phyloP scores from a whole-genome alignment of 108 stramenopile species.

The Cyclostephanos tholiformis region DNA sequence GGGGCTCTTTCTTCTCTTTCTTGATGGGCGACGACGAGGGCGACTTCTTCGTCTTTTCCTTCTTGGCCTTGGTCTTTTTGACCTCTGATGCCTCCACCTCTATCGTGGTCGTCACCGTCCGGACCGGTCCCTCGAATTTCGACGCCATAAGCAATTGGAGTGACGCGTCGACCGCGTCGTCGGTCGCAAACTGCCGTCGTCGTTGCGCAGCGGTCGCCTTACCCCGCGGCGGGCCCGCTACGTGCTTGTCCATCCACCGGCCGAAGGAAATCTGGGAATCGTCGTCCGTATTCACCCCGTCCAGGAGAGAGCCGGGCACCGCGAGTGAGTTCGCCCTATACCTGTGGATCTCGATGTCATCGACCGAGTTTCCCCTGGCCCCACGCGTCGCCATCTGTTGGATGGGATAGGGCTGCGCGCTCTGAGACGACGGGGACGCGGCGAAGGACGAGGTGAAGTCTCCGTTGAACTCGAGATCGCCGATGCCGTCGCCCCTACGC shows the following conservation, averaged over 20 bases:
- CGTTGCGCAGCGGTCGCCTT: not conserved
- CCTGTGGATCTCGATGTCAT: slow-evolving; percentile 53
- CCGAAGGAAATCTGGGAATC: slow-evolving; percentile 49
- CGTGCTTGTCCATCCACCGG: slow-evolving; percentile 69
- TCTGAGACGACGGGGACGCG: slow-evolving; percentile 9
- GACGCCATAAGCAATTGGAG: slow-evolving; percentile 32
- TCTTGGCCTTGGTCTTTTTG: slow-evolving; percentile 29
- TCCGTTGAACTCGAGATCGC: slow-evolving; percentile 77
- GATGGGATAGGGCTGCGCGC: slow-evolving; percentile 1
- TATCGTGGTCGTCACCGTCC: slow-evolving; percentile 15
- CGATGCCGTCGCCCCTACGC: slow-evolving; percentile 59
- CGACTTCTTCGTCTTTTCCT: slow-evolving; percentile 50
- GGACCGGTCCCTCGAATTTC: slow-evolving; percentile 7
- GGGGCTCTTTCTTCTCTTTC: slow-evolving; percentile 58
- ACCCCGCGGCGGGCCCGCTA: slow-evolving; percentile 1
- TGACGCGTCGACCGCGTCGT: slow-evolving; percentile 12
- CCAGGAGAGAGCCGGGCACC: slow-evolving; percentile 46
- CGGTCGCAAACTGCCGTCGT: slow-evolving; percentile 6
- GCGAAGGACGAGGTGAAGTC: slow-evolving; percentile 39
- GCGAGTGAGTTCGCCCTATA: slow-evolving; percentile 80
- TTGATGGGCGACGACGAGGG: slow-evolving; percentile 20
- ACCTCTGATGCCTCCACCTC: slow-evolving; percentile 27
- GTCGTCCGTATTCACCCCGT: slow-evolving; percentile 39
- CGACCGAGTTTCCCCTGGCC: slow-evolving; percentile 22
- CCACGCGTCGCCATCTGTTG: not conserved